Conservation (phyloP, 305 asterid genomes). For the Rubia tinctorum region DNA sequence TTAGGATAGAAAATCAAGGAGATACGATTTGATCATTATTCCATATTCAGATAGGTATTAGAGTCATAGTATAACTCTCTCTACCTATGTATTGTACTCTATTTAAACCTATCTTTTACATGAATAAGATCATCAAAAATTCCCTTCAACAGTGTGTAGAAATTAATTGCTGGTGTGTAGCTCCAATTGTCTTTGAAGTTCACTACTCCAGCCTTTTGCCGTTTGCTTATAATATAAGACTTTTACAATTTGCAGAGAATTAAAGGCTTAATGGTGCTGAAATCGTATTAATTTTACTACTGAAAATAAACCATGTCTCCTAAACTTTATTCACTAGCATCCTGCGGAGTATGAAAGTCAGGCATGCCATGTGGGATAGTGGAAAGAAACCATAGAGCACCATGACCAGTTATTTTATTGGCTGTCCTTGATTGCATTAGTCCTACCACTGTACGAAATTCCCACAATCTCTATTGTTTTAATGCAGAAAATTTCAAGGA, state of each 20-base stretch:
- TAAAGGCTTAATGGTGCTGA: neutral
- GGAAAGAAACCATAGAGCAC: neutral
- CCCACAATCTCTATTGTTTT: slow-evolving; percentile 13
- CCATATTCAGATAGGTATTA: no score
- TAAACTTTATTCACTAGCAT: neutral
- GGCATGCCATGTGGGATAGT: neutral
- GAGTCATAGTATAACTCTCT: no score
- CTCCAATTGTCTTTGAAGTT: neutral
- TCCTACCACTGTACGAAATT: neutral
- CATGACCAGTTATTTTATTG: neutral
- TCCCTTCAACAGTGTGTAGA: neutral
- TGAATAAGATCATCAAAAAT: no score
- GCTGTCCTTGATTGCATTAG: neutral
- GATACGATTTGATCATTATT: no score
- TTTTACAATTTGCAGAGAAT: neutral
- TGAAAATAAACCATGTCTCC: neutral
- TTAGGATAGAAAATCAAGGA: no score
- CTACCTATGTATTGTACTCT: no score
- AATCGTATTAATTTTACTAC: neutral
- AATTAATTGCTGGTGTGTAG: neutral
- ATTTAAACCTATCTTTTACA: no score
- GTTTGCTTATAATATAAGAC: neutral
- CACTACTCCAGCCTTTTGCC: neutral
- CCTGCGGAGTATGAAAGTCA: neutral
- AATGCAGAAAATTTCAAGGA: slow-evolving; percentile 62